phyloP scores from a whole-genome alignment of 345 rosid genomes.

The Luvunga scandens region DNA sequence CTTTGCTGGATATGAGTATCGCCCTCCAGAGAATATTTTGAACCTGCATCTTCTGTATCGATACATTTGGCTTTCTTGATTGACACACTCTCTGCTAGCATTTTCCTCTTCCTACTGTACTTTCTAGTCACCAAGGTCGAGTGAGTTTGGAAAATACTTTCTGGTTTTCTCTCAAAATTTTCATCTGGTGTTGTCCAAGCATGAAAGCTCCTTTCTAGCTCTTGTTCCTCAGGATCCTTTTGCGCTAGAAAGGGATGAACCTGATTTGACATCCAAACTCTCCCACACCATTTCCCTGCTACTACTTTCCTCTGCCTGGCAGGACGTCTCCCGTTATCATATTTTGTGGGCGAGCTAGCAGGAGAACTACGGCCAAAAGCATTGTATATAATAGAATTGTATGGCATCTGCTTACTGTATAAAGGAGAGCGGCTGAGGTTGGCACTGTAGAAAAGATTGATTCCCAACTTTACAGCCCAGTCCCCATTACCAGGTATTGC shows the following conservation, averaged over 20 bases:
- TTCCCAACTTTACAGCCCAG: conserved; percentile 91
- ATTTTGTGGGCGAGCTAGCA: conserved; percentile 44
- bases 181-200: conserved; percentile 38
- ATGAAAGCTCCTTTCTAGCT: conserved; percentile 45
- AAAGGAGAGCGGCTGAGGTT: conserved; percentile 76
- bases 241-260: conserved; percentile 72
- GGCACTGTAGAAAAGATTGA: conserved; percentile 85
- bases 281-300: conserved; percentile 98
- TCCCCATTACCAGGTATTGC: conserved; percentile 79
- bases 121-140: conserved; percentile 39
- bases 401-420: conserved; percentile 97
- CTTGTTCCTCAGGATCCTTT: conserved; percentile 55
- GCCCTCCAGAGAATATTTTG: conserved; percentile 55
- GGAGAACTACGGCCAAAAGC: conserved; percentile 78
- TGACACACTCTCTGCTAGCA: conserved; percentile 32
- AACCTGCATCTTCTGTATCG: conserved; percentile 43
- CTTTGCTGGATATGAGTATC: conserved; percentile 38
- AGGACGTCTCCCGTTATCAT: conserved; percentile 46
- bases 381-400: conserved; percentile 75
- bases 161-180: conserved; percentile 42
- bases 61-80: conserved; percentile 44
- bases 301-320: conserved; percentile 71
- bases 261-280: conserved; percentile 98
- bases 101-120: conserved; percentile 66
- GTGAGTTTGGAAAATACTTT: conserved; percentile 32